Conservation (phyloP, 345 rosid genomes). For the Eucalyptus virginea region DNA sequence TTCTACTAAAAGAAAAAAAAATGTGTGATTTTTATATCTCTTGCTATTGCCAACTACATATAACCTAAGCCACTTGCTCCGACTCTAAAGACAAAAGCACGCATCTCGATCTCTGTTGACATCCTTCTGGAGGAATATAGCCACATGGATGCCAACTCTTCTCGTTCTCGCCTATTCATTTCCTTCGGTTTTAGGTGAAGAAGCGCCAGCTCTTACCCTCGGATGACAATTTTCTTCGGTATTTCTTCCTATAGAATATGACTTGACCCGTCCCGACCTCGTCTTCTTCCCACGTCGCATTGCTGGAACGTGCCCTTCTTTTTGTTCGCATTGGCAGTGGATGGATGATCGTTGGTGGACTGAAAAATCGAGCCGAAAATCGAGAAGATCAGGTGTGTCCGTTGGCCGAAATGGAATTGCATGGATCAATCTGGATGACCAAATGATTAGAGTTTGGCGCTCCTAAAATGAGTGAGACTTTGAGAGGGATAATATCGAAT, state of each 20-base stretch:
- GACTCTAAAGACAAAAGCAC: background rate
- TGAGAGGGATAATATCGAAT: background rate
- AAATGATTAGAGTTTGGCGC: background rate
- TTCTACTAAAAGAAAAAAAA: background rate
- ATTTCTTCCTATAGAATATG: background rate
- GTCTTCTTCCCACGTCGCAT: background rate
- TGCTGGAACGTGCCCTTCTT: background rate
- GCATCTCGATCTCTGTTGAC: background rate
- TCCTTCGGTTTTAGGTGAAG: background rate
- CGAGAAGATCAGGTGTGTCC: background rate
- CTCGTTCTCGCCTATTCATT: background rate
- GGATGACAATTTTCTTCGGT: background rate
- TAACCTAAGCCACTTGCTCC: background rate
- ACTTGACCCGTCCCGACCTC: background rate
- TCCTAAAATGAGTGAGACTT: background rate
- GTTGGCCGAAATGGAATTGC: background rate
- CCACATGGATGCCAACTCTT: background rate
- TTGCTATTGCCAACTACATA: background rate
- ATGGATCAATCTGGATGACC: background rate
- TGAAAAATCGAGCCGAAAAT: background rate
- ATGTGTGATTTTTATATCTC: background rate
- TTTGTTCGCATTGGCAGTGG: background rate
- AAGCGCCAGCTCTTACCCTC: background rate
- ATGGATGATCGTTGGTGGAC: background rate
- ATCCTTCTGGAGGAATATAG: background rate